A percentile compares a stretch with the other conserved stretches of the same genome.
Conservation (phyloP, 2,329 filamentous ascomycete genomes). For the Lomentospora prolificans region DNA sequence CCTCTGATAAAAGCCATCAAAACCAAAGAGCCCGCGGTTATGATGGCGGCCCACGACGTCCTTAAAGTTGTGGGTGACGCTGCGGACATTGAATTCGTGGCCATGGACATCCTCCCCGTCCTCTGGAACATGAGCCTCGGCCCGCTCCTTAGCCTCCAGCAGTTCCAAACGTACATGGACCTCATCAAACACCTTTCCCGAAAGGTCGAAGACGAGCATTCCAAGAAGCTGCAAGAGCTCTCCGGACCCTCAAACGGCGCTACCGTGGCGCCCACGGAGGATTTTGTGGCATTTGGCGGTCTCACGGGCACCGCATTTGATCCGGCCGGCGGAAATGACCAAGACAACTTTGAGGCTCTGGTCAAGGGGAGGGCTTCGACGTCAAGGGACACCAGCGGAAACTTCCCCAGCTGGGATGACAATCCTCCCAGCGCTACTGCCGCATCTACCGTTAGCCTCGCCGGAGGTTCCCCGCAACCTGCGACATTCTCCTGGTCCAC, state of each 20-base stretch:
- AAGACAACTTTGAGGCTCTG: constrained; percentile 77
- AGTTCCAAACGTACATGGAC: constrained; percentile 84
- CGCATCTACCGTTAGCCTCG: not conserved
- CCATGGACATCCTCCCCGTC: constrained; percentile 80
- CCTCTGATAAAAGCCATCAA: constrained; percentile 88
- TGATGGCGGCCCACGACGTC: constrained; percentile 84
- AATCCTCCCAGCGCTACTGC: constrained; percentile 21
- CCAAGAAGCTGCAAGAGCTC: constrained; percentile 77
- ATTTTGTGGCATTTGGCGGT: constrained; percentile 62
- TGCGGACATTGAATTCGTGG: constrained; percentile 83
- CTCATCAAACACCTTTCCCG: constrained; percentile 72
- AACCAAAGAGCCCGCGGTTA: constrained; percentile 94
- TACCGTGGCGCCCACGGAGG: constrained; percentile 41
- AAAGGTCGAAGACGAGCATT: constrained; percentile 81
- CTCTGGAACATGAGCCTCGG: constrained; percentile 89
- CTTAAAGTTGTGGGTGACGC: constrained; percentile 72
- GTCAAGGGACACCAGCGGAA: constrained; percentile 30
- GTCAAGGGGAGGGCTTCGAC: constrained; percentile 57
- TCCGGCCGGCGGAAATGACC: constrained; percentile 40
- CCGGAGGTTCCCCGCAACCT: constrained; percentile 21
- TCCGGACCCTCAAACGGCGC: constrained; percentile 47
- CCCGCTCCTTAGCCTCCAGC: constrained; percentile 74
- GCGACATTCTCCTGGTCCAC: constrained; percentile 57
- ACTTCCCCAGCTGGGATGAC: constrained; percentile 39
- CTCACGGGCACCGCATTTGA: constrained; percentile 52